Percentiles rank a stretch among this genome's conserved stretches.
phyloP scores from a whole-genome alignment of 2,329 filamentous ascomycete genomes.

The Colletotrichum musae region DNA sequence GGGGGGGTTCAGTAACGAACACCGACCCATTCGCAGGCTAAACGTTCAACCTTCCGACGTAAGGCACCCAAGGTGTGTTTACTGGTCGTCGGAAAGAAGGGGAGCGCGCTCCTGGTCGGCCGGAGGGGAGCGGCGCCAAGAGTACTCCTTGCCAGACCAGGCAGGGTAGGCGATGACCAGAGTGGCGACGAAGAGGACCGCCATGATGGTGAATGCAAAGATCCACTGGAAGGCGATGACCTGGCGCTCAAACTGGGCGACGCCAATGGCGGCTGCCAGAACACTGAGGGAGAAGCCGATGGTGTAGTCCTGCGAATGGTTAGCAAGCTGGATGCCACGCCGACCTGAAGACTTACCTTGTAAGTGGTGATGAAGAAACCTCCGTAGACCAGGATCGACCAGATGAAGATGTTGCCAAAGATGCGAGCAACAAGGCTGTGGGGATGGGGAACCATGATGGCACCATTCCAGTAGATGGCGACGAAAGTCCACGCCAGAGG shows the following conservation, averaged over 20 bases:
- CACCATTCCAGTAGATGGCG: constrained; percentile 90
- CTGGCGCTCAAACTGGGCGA: constrained; percentile 82
- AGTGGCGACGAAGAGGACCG: constrained; percentile 78
- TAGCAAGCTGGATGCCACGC: constrained; percentile 7
- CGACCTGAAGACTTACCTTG: constrained; percentile 66
- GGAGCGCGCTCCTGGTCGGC: constrained; percentile 73
- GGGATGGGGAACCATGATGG: constrained; percentile 81
- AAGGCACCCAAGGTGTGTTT: not conserved
- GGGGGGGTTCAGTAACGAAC: constrained; percentile 5
- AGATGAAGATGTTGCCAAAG: constrained; percentile 89
- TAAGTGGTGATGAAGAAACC: constrained; percentile 81
- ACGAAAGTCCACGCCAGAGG: constrained; percentile 91
- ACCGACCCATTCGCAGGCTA: constrained; percentile 3
- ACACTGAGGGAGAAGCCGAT: constrained; percentile 86
- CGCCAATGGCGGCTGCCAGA: constrained; percentile 80
- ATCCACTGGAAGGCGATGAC: constrained; percentile 90
- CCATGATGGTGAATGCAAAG: constrained; percentile 89
- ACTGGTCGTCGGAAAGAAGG: constrained; percentile 66
- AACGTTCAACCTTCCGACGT: not conserved
- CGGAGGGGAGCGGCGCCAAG: constrained; percentile 60
- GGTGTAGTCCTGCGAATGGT: constrained; percentile 71
- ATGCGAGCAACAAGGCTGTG: constrained; percentile 79
- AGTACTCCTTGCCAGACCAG: constrained; percentile 71
- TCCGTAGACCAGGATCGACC: constrained; percentile 84
- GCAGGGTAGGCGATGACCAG: constrained; percentile 75